Conservation (phyloP, 257 asterid genomes). For the Przewalskia tangutica region DNA sequence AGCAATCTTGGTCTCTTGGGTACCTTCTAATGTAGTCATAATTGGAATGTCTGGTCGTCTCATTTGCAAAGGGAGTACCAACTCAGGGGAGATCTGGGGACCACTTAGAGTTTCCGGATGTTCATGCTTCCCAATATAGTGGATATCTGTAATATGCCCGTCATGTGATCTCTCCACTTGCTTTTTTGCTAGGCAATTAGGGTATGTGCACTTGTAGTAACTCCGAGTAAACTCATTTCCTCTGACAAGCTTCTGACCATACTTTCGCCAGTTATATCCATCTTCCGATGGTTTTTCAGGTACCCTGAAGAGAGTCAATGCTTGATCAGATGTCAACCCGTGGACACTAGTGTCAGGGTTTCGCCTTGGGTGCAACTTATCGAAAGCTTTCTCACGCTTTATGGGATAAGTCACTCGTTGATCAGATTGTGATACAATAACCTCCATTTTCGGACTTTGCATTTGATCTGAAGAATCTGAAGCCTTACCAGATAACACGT, state of each 20-base stretch:
- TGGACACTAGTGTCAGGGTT: conserved; percentile 28
- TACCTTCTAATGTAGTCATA: conserved; percentile 38
- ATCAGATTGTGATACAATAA: conserved; percentile 19
- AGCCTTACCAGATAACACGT: conserved; percentile 13
- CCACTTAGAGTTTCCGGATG: conserved; percentile 59
- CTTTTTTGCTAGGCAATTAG: conserved; percentile 66
- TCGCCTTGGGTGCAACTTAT: conserved; percentile 40
- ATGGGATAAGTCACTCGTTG: conserved; percentile 18
- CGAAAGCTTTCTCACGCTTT: conserved; percentile 24
- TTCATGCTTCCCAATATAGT: conserved; percentile 66
- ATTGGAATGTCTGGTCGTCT: conserved; percentile 23
- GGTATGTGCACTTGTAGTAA: conserved; percentile 76
- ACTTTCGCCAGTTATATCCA: conserved; percentile 95
- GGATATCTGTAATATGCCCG: conserved; percentile 58
- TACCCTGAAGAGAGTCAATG: not conserved
- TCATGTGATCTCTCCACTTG: conserved; percentile 83
- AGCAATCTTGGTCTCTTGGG: conserved; percentile 6
- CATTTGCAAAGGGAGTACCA: conserved; percentile 23
- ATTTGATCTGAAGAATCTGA: conserved; percentile 17
- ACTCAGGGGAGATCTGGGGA: conserved; percentile 28
- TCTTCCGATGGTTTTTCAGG: conserved; percentile 58
- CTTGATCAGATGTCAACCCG: conserved; percentile 14
- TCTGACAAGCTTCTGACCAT: conserved; percentile 91
- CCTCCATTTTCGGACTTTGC: conserved; percentile 13
- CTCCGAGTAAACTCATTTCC: conserved; percentile 79